Evolutionary conservation across 805 yeast species (phyloP).

Genomic region (Nakazawaea laoshanensis): DNA sequence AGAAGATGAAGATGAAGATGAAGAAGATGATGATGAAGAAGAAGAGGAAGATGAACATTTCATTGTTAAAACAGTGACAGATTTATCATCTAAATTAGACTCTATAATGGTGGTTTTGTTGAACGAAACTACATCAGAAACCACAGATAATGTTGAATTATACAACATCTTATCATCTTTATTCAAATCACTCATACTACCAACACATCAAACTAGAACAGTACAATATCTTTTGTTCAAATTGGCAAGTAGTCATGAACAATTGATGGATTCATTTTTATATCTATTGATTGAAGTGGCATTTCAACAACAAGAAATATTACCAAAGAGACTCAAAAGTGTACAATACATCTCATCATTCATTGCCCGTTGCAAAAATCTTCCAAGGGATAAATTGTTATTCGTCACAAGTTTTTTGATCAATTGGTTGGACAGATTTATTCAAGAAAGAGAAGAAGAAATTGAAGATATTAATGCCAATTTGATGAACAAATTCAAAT

Average conservation of each 20-base stretch:
- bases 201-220: slow-evolving; percentile 87
- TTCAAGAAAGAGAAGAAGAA: slow-evolving; percentile 79
- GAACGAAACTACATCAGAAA: slow-evolving; percentile 39
- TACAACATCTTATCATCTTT: slow-evolving; percentile 69
- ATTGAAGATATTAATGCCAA: slow-evolving; percentile 41
- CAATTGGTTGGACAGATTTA: slow-evolving; percentile 77
- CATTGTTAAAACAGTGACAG: slow-evolving; percentile 38
- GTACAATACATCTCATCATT: slow-evolving; percentile 88
- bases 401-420: slow-evolving; percentile 77
- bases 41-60: slow-evolving; percentile 29
- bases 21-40: slow-evolving; percentile 18
- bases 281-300: slow-evolving; percentile 79
- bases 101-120: slow-evolving; percentile 53
- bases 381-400: slow-evolving; percentile 64
- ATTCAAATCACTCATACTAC: slow-evolving; percentile 75
- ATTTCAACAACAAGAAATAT: slow-evolving; percentile 56
- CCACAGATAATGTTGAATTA: slow-evolving; percentile 57
- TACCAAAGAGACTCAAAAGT: slow-evolving; percentile 77
- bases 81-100: slow-evolving; percentile 65
- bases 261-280: slow-evolving; percentile 76
- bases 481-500: slow-evolving; percentile 78
- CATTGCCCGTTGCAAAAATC: slow-evolving; percentile 74
- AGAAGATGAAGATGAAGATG: slow-evolving; percentile 17
- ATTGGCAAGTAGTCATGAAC: slow-evolving; percentile 73
- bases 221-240: slow-evolving; percentile 81